These are phyloP conservation scores for Penicillium sp. DNA, from an alignment of 2,329 filamentous ascomycete species.

Conservation along the genomic window DNA sequence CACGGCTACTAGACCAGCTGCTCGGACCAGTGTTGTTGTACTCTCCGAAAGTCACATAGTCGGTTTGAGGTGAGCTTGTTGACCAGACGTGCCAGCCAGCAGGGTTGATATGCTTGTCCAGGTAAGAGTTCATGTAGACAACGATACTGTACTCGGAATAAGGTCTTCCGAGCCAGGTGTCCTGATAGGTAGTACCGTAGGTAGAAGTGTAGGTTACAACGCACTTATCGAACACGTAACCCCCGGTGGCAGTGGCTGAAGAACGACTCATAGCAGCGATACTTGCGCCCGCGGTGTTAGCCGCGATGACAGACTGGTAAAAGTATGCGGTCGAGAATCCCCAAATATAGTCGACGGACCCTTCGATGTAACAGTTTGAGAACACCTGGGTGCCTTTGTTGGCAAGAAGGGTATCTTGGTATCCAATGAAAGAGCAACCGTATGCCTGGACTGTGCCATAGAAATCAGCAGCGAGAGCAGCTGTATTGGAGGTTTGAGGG, in stretches of 20 bases:
- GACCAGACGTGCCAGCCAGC: slow-evolving; percentile 36
- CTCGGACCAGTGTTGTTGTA: slow-evolving; percentile 34
- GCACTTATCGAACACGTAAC: slow-evolving; percentile 10
- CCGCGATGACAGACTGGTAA: slow-evolving; percentile 40
- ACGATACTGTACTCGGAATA: slow-evolving; percentile 30
- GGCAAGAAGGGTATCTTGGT: slow-evolving; percentile 30
- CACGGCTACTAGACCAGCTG: slow-evolving; percentile 34
- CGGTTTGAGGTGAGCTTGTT: slow-evolving; percentile 33
- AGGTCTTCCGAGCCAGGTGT: slow-evolving; percentile 25
- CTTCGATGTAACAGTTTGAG: slow-evolving; percentile 31
- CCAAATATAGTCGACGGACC: slow-evolving; percentile 21
- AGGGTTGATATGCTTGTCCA: slow-evolving; percentile 35
- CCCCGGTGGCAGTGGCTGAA: slow-evolving; percentile 5
- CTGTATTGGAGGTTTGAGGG: slow-evolving; percentile 32
- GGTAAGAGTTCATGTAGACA: slow-evolving; percentile 37
- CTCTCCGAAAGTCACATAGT: slow-evolving; percentile 38
- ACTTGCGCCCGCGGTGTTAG: slow-evolving; percentile 9
- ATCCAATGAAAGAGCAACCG: slow-evolving; percentile 30
- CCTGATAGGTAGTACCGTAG: slow-evolving; percentile 17
- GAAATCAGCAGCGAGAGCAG: slow-evolving; percentile 34
- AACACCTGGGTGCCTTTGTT: slow-evolving; percentile 32
- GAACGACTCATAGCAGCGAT: slow-evolving; percentile 15
- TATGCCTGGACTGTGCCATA: slow-evolving; percentile 36
- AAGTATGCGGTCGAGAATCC: slow-evolving; percentile 35
- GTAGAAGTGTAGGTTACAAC: slow-evolving; percentile 7